These are phyloP conservation scores for Alopecurus myosuroides DNA, from an alignment of 176 grass and related monocot genomes.

Conservation along the genomic window DNA sequence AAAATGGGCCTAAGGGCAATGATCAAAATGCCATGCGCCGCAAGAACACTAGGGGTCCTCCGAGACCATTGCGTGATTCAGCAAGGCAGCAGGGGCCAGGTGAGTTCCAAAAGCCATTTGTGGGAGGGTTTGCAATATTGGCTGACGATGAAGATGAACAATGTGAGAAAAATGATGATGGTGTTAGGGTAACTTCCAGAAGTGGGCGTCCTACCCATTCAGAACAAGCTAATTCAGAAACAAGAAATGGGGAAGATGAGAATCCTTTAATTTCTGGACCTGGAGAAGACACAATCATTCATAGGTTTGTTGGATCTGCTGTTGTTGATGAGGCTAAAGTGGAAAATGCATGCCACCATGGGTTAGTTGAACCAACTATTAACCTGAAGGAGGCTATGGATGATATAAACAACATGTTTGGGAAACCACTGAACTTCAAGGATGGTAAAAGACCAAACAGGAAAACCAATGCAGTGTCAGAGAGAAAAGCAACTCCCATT, in stretches of 20 bases:
- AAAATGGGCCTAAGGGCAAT: slow-evolving; percentile 29
- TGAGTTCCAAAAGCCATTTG: slow-evolving; percentile 47
- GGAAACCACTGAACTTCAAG: slow-evolving; percentile 71
- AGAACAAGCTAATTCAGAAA: slow-evolving; percentile 19
- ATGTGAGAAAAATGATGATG: slow-evolving; percentile 13
- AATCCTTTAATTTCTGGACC: slow-evolving; percentile 35
- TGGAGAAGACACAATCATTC: slow-evolving; percentile 69
- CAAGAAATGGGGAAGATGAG: background rate
- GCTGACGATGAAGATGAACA: slow-evolving; percentile 61
- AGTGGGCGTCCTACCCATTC: slow-evolving; percentile 8
- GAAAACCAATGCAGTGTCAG: slow-evolving; percentile 24
- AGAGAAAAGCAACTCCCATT: slow-evolving; percentile 33
- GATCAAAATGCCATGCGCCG: slow-evolving; percentile 9
- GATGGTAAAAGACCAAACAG: slow-evolving; percentile 36
- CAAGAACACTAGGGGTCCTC: slow-evolving; percentile 18
- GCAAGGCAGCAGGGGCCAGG: slow-evolving; percentile 2
- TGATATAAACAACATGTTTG: slow-evolving; percentile 95
- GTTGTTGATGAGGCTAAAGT: slow-evolving; percentile 67
- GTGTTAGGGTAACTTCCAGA: background rate
- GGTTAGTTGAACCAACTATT: slow-evolving; percentile 76
- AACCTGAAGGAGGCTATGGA: slow-evolving; percentile 91
- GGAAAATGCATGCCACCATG: slow-evolving; percentile 93
- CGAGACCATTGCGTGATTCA: slow-evolving; percentile 17
- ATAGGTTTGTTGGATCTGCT: slow-evolving; percentile 79
- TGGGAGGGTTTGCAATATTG: slow-evolving; percentile 70